These are phyloP conservation scores for Chytriomyces confervae DNA, from an alignment of 192 early-diverging fungal genomes.

Conservation along the genomic window DNA sequence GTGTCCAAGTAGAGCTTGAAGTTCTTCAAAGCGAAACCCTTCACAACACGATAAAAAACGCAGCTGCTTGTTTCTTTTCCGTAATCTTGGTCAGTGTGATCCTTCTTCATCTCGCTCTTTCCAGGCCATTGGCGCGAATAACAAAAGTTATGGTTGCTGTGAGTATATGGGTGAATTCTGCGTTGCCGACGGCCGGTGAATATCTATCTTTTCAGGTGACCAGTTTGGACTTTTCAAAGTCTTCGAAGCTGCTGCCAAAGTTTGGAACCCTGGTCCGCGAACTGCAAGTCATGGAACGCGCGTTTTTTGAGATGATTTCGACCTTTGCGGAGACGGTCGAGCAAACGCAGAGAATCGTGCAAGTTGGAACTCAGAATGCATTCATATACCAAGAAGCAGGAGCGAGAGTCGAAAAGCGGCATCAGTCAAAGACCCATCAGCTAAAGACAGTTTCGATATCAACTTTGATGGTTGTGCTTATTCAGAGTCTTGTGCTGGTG, in stretches of 20 bases:
- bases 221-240: neutral
- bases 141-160: neutral
- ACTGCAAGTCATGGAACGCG: neutral
- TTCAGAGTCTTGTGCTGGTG: constrained; percentile 4
- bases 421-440: no score
- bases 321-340: neutral
- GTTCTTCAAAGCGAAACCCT: neutral
- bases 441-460: neutral
- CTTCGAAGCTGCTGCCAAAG: neutral
- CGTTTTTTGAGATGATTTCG: neutral
- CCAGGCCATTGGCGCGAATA: neutral
- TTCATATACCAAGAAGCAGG: neutral
- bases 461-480: neutral
- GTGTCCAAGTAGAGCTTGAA: neutral
- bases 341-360: neutral
- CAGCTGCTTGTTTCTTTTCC: neutral
- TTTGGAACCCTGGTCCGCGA: neutral
- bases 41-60: neutral
- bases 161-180: neutral
- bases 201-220: neutral
- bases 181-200: no score
- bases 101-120: neutral
- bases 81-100: neutral
- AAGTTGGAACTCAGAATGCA: neutral
- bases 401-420: no score